These are phyloP conservation scores for Aspergillus caelatus DNA, from an alignment of 2,329 filamentous ascomycete species.

Conservation along the genomic window DNA sequence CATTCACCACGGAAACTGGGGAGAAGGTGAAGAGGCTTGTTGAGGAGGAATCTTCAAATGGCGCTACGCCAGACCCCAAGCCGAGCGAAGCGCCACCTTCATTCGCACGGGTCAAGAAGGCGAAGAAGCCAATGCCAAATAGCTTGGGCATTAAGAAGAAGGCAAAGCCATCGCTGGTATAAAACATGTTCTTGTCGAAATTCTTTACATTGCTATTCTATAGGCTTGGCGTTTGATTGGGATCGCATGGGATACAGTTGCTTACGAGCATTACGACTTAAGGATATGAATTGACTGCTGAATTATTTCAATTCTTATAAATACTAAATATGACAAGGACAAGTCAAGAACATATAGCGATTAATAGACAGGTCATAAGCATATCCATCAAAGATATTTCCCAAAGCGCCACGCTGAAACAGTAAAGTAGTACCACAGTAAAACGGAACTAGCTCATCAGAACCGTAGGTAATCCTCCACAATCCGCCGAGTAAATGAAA, in stretches of 20 bases:
- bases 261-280: slow-evolving; percentile 4
- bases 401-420: slow-evolving; percentile 30
- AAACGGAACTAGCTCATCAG: slow-evolving; percentile 3
- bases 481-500: slow-evolving; percentile 13
- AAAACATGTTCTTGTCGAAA: not conserved
- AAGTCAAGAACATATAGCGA: slow-evolving; percentile 10
- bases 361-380: slow-evolving; percentile 19
- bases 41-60: slow-evolving; percentile 40
- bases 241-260: not conserved
- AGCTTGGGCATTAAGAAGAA: slow-evolving; percentile 88
- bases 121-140: slow-evolving; percentile 80
- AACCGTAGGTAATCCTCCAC: slow-evolving; percentile 11
- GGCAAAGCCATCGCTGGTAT: slow-evolving; percentile 61
- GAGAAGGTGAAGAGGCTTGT: slow-evolving; percentile 57
- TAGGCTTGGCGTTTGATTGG: slow-evolving; percentile 13
- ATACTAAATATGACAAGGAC: slow-evolving; percentile 15
- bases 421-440: slow-evolving; percentile 8
- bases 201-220: not conserved
- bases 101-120: slow-evolving; percentile 77
- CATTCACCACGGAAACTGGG: slow-evolving; percentile 69
- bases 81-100: slow-evolving; percentile 52
- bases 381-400: slow-evolving; percentile 17
- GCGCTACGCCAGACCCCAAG: slow-evolving; percentile 34
- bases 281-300: not conserved
- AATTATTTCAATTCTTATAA: not conserved